Percentiles rank a stretch among this genome's conserved stretches.
Evolutionary conservation across 2,329 filamentous ascomycete species (phyloP).

Genomic region (Cladosporium sp.): DNA sequence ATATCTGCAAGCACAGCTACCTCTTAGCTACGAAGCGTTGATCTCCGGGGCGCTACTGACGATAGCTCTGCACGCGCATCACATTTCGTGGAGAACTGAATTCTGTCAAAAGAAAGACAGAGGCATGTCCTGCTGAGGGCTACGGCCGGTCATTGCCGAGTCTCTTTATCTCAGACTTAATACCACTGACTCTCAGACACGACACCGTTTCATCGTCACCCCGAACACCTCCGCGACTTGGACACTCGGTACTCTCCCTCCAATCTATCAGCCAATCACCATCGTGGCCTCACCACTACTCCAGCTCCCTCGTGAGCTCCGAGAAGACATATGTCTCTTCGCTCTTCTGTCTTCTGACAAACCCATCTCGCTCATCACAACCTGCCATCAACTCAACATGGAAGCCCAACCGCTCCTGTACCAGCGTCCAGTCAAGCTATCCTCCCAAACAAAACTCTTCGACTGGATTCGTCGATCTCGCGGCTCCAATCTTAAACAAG

Average conservation of each 20-base stretch:
- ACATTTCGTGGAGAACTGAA: background rate
- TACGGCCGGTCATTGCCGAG: slow-evolving; percentile 15
- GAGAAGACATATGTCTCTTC: slow-evolving; percentile 19
- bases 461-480: slow-evolving; percentile 29
- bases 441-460: slow-evolving; percentile 31
- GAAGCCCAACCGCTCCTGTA: slow-evolving; percentile 27
- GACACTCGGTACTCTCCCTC: background rate
- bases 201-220: background rate
- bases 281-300: slow-evolving; percentile 18
- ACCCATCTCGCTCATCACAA: slow-evolving; percentile 21
- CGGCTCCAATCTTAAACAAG: slow-evolving; percentile 24
- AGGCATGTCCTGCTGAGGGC: background rate
- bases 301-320: slow-evolving; percentile 20
- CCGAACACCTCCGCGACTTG: slow-evolving; percentile 7
- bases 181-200: background rate
- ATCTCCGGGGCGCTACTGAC: slow-evolving; percentile 10
- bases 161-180: background rate
- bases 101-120: background rate
- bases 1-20: slow-evolving; percentile 12
- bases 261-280: background rate
- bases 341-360: background rate
- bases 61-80: slow-evolving; percentile 9
- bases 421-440: slow-evolving; percentile 27
- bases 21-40: slow-evolving; percentile 4
- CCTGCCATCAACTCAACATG: slow-evolving; percentile 27